Evolutionary conservation across 1,284 basidiomycete genomes (phyloP), one percentile per base, ranked within the genome.

Genomic region (Athelia psychrophila): DNA sequence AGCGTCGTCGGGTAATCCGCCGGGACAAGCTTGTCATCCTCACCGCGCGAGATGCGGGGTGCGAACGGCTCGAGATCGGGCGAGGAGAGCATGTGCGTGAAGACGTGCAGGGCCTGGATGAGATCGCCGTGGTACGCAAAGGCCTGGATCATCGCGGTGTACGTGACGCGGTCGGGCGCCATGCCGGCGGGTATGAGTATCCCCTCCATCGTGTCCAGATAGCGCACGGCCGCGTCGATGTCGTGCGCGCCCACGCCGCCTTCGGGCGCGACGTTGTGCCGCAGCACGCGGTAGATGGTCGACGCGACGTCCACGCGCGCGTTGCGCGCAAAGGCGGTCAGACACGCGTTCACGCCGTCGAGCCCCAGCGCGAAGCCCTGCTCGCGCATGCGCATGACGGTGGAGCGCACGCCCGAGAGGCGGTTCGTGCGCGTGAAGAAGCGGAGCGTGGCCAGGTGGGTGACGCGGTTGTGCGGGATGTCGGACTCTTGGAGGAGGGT

Each of bases 91-190:
- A 94, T 88, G 54, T 93, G 86, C 44, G 78, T 69, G 62, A 94
- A 85, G 49, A 85, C 73, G 3, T 72, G 65, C 44, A 93, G 69
- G 1, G 82, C 77, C 3, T 74, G 70, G 22, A 68, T 62, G 49
- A 94, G 75, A 58, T 90, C 72, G 4, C 92, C 91, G 50, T 83
- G 78, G 61, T 86, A 86, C 2, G 88, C 78, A 62, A 86, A 76
- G 8, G 74, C 68, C 60, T 90, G 86, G 47, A 93, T 77, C 60
- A 91, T 69, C n/a, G 74, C 69, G 16, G 79, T 83, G 65, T 85
- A 95, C 10, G 88, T 90, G 51, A 81, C 67, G 19, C 75, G 70
- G 60, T 90, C 78, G 6, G 90, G 86, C 44, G 71, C 64, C 40
- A 86, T 58, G 5, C 67, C 60, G 2, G 59, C 57, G 0, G 76